phyloP scores from a whole-genome alignment of 768 basidiomycete genomes.

The Chiua virens region DNA sequence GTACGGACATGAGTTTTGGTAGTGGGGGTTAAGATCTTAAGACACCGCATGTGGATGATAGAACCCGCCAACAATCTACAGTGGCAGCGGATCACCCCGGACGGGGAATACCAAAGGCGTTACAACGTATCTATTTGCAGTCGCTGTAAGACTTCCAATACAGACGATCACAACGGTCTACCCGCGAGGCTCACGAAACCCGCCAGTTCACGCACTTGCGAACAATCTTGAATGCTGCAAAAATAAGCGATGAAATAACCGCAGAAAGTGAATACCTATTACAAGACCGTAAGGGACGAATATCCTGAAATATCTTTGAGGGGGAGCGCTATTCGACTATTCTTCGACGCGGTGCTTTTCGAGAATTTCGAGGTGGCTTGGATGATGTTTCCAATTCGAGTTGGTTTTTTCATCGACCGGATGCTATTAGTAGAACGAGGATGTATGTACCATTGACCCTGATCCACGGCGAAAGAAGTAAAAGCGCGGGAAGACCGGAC shows the following conservation, averaged over 20 bases:
- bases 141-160: not conserved
- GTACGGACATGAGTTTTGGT: not conserved
- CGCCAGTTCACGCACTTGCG: not conserved
- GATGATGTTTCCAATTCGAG: constrained; percentile 12
- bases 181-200: constrained; percentile 16
- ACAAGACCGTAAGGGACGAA: constrained; percentile 8
- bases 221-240: constrained; percentile 7
- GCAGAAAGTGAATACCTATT: not conserved
- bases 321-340: constrained; percentile 5
- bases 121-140: not conserved
- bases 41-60: not conserved
- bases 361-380: constrained; percentile 19
- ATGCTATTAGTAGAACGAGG: constrained; percentile 10
- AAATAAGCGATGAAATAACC: constrained; percentile 23
- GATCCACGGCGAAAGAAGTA: constrained; percentile 29
- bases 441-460: constrained; percentile 26
- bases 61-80: too few species aligned
- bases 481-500: constrained; percentile 27
- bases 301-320: constrained; percentile 29
- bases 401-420: constrained; percentile 6
- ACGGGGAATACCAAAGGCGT: not conserved
- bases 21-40: not conserved
- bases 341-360: constrained; percentile 36
- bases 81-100: not conserved
- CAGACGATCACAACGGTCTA: not conserved